These are phyloP conservation scores for Epichloe aotearoae DNA, from an alignment of 2,329 filamentous ascomycete genomes.

Conservation along the genomic window DNA sequence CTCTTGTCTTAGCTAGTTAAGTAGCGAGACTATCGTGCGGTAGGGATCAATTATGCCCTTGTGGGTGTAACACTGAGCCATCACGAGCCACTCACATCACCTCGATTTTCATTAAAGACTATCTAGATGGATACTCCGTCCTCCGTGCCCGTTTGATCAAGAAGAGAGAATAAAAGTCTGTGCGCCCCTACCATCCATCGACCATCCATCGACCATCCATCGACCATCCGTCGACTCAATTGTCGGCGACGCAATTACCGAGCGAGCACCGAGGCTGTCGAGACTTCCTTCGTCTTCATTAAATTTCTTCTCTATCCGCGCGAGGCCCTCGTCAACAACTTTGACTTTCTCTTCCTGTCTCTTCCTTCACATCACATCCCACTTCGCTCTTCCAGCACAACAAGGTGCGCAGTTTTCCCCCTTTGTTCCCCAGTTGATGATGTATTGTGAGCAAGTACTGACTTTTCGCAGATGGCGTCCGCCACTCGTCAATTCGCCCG, in stretches of 20 bases:
- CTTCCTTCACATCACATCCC: not conserved
- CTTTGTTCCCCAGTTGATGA: no score
- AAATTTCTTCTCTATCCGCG: not conserved
- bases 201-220: no score
- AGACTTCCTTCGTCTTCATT: not conserved
- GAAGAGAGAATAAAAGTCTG: no score
- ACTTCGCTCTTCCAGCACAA: not conserved
- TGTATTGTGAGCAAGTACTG: not conserved
- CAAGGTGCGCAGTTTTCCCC: not conserved
- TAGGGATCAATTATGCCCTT: no score
- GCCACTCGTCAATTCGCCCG: constrained; percentile 42
- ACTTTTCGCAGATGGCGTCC: constrained; percentile 21
- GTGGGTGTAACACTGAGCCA: no score
- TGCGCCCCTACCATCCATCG: no score
- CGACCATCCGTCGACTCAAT: not conserved
- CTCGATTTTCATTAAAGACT: constrained; percentile 7
- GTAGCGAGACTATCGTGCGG: no score
- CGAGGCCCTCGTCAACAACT: no score
- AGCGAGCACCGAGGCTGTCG: not conserved
- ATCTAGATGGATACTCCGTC: constrained; percentile 1
- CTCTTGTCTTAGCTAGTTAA: no score
- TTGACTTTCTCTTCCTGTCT: not conserved
- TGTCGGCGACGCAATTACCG: not conserved
- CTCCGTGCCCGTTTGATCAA: constrained; percentile 1
- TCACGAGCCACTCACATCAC: constrained; percentile 3